Percentiles rank a stretch among this genome's conserved stretches.
Evolutionary conservation across 2,329 filamentous ascomycete genomes (phyloP).

Genomic region (Fonsecaea nubica): DNA sequence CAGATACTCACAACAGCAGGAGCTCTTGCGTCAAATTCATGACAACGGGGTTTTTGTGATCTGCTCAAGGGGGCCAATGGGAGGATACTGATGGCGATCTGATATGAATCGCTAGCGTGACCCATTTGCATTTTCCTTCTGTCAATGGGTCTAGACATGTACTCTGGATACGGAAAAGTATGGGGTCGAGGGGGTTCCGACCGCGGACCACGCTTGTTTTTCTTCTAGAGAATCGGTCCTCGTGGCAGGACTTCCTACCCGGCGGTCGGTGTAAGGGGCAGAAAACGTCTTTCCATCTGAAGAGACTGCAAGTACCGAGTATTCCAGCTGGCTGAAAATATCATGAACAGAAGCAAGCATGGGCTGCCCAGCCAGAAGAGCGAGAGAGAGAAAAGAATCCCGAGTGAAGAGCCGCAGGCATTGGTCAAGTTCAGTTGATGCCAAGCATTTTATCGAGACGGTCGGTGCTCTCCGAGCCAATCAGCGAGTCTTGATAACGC

Average conservation of each 20-base stretch:
- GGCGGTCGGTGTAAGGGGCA: no score
- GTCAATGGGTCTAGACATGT: background rate
- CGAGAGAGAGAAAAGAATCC: background rate
- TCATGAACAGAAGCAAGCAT: background rate
- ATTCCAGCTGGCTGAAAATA: background rate
- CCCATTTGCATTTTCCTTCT: background rate
- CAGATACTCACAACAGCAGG: background rate
- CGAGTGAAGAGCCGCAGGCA: slow-evolving; percentile 19
- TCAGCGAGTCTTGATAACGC: slow-evolving; percentile 8
- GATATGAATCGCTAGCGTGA: background rate
- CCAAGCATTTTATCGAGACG: slow-evolving; percentile 17
- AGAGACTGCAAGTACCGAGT: background rate
- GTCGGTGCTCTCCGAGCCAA: slow-evolving; percentile 29
- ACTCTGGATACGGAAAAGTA: background rate
- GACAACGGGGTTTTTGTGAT: background rate
- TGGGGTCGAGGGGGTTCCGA: background rate
- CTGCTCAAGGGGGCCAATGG: background rate
- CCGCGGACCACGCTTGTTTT: background rate
- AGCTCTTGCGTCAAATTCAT: background rate
- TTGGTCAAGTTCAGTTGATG: slow-evolving; percentile 10
- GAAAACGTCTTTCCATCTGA: background rate
- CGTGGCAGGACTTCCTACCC: background rate
- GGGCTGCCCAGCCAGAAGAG: background rate
- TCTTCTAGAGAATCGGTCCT: background rate
- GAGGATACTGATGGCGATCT: background rate